phyloP scores from a whole-genome alignment of 139 green algal species.

The Chlamydomonas sp. region DNA sequence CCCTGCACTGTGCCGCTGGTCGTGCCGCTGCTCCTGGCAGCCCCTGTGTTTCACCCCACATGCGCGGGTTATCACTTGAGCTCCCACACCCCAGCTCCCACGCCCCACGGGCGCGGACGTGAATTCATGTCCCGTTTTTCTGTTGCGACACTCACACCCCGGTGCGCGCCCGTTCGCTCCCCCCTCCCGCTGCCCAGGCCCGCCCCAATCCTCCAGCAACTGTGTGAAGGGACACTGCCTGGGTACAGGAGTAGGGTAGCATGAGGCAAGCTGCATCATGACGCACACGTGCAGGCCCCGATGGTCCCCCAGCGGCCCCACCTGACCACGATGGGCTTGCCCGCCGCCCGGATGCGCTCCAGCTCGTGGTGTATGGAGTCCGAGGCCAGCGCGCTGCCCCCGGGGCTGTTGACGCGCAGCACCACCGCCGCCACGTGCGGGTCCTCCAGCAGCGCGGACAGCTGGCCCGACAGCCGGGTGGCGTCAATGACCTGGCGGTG shows the following conservation, averaged over 20 bases:
- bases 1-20: too few species aligned
- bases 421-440: slow-evolving; percentile 75
- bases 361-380: slow-evolving; percentile 95
- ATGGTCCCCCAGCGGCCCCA: not conserved
- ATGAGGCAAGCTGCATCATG: too few species aligned
- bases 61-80: too few species aligned
- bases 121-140: not conserved
- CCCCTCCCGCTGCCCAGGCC: not conserved
- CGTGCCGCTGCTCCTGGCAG: too few species aligned
- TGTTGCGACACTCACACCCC: not conserved
- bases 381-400: slow-evolving; percentile 88
- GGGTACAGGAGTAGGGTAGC: not conserved
- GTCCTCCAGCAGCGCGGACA: slow-evolving; percentile 38
- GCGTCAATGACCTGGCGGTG: slow-evolving; percentile 42
- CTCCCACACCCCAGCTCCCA: too few species aligned
- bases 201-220: not conserved
- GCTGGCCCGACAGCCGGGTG: slow-evolving; percentile 21
- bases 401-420: slow-evolving; percentile 86
- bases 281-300: too few species aligned
- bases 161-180: not conserved
- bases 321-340: slow-evolving; percentile 83
- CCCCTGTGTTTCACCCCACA: too few species aligned
- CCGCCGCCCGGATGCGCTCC: slow-evolving; percentile 39
- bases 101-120: not conserved
- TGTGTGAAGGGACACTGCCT: not conserved